Conservation (phyloP, 2,329 filamentous ascomycete species). For the Aspergillus pseudoviridinutans region DNA sequence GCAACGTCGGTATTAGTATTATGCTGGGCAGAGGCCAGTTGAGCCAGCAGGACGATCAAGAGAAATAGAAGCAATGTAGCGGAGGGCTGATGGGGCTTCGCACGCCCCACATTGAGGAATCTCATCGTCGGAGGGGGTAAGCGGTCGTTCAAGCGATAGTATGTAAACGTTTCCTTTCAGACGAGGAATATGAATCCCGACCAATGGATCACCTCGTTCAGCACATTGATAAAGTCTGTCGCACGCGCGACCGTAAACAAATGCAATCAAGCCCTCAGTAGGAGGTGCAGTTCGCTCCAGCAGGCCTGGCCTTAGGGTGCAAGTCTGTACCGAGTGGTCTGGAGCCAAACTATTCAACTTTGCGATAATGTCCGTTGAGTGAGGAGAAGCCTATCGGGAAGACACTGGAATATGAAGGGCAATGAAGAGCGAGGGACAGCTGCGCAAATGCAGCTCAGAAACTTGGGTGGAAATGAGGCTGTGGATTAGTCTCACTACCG, state of each 20-base stretch:
- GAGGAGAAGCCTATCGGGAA: background rate
- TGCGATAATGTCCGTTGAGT: background rate
- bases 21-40: constrained; percentile 15
- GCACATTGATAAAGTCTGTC: background rate
- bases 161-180: background rate
- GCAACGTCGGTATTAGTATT: background rate
- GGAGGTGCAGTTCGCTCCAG: background rate
- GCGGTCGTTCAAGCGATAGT: background rate
- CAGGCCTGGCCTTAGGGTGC: background rate
- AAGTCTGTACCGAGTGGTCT: background rate
- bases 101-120: constrained; percentile 9
- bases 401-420: background rate
- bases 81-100: constrained; percentile 11
- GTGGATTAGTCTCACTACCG: background rate
- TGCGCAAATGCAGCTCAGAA: background rate
- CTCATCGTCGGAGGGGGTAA: constrained; percentile 10
- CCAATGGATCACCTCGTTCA: background rate
- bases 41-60: constrained; percentile 11
- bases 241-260: background rate
- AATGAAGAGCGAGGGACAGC: background rate
- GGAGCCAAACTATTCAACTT: background rate
- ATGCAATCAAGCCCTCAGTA: background rate
- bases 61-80: constrained; percentile 17
- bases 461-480: background rate
- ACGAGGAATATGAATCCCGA: background rate